Evolutionary conservation across 2,329 filamentous ascomycete species (phyloP).

Genomic region (Hymenoscyphus occultus): DNA sequence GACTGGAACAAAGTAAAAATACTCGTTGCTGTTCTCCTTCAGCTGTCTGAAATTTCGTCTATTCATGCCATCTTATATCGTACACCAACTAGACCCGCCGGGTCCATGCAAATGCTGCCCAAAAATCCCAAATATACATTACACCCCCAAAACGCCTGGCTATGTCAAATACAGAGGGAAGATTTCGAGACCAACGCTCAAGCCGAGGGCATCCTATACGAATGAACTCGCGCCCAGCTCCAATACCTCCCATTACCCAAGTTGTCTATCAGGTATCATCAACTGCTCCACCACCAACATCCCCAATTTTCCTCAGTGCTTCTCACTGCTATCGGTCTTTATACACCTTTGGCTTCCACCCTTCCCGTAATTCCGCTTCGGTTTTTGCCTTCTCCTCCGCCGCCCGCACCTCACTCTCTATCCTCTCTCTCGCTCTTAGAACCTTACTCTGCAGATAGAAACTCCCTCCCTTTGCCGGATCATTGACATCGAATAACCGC

Average conservation of each 20-base stretch:
- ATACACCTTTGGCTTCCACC: conserved; percentile 94
- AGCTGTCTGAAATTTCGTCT: conserved; percentile 1
- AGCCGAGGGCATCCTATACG: conserved; percentile 12
- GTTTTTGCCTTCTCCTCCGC: conserved; percentile 66
- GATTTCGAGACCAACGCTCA: conserved; percentile 30
- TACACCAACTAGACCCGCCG: conserved; percentile 27
- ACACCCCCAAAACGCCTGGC: conserved; percentile 35
- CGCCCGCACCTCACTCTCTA: conserved; percentile 81
- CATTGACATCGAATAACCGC: conserved; percentile 88
- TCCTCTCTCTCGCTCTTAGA: conserved; percentile 81
- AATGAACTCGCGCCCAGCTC: conserved; percentile 16
- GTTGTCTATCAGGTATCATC: conserved; percentile 9
- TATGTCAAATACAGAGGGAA: conserved; percentile 37
- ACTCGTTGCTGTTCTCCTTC: neutral
- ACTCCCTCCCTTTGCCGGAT: conserved; percentile 91
- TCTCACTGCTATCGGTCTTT: conserved; percentile 64
- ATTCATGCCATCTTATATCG: conserved; percentile 24
- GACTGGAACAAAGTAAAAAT: neutral
- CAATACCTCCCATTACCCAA: conserved; percentile 7
- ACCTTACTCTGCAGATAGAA: conserved; percentile 99
- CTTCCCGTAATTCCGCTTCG: conserved; percentile 77
- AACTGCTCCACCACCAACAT: conserved; percentile 15
- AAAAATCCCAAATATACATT: conserved; percentile 27
- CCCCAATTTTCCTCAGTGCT: conserved; percentile 2
- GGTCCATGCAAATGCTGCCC: conserved; percentile 29